Base-by-base conservation (phyloP, 768 basidiomycete species). In the Tephrocybe sp. region DNA sequence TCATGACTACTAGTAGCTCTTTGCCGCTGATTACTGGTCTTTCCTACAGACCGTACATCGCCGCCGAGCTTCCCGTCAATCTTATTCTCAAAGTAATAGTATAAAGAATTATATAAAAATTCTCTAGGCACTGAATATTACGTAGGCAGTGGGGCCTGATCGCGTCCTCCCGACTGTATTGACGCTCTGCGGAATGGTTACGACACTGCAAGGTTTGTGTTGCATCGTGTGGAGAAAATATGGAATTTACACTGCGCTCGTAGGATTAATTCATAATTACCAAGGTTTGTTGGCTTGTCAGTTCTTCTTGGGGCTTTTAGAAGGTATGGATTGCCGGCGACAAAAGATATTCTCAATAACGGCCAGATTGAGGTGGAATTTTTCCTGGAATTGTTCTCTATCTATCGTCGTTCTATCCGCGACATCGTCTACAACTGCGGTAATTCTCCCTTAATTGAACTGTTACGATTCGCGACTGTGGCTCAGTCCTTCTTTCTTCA, bases 241-340 rank as follows among this genome's bases (percentile, higher is more conserved):
- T n/a, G 19, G n/a, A 9, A n/a, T 4, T 35, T 28, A n/a, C n/a
- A n/a, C n/a, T n/a, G n/a, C n/a, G n/a, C n/a, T n/a, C 11, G 8
- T n/a, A 74, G 74, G 76, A 5, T 31, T 70, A 3, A 66, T 78
- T 26, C 58, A 56, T n/a, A n/a, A n/a, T n/a, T n/a, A n/a, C n/a
- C n/a, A n/a, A n/a, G n/a, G n/a, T n/a, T n/a, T n/a, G n/a, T 21
- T 80, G n/a, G 68, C 66, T 1, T 75, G 72, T 51, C 67, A 80
- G 18, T 72, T 79, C 56, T 71, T 78, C 49, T 59, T 79, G 4
- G 79, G 77, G 5, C 58, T 74, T 25, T 37, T 71, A 28, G 75
- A 79, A 66, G 79, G 76, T 68, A n/a, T n/a, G n/a, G n/a, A n/a
- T n/a, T n/a, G n/a, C n/a, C n/a, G n/a, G n/a, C n/a, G n/a, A n/a